These are phyloP conservation scores for Solanum pimpinellifolium DNA, from an alignment of 257 asterid species.

Conservation along the genomic window DNA sequence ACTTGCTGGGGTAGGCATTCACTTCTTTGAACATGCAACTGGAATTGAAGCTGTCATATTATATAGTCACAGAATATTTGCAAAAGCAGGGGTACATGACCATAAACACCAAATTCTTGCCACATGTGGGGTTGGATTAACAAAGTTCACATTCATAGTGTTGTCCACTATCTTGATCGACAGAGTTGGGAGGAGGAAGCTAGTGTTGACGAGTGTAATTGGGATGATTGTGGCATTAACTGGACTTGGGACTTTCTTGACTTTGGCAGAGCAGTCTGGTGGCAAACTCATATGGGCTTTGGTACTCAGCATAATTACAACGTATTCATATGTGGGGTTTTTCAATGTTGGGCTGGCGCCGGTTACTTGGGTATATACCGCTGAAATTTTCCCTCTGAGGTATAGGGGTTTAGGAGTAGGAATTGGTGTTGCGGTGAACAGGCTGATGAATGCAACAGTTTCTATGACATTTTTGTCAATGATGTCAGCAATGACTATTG, in stretches of 20 bases:
- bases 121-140: constrained; percentile 47
- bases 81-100: constrained; percentile 39
- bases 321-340: constrained; percentile 35
- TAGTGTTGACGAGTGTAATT: constrained; percentile 30
- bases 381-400: constrained; percentile 54
- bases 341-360: constrained; percentile 69
- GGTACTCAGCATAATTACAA: constrained; percentile 37
- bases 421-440: constrained; percentile 51
- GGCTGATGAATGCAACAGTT: constrained; percentile 65
- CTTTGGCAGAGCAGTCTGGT: constrained; percentile 26
- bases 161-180: constrained; percentile 43
- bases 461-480: constrained; percentile 56
- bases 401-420: constrained; percentile 58
- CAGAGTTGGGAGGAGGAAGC: constrained; percentile 43
- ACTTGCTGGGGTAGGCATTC: constrained; percentile 48
- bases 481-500: constrained; percentile 37
- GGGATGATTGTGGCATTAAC: constrained; percentile 47
- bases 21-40: constrained; percentile 66
- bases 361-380: constrained; percentile 67
- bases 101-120: constrained; percentile 31
- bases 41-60: constrained; percentile 56
- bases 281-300: constrained; percentile 31
- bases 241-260: constrained; percentile 44
- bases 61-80: constrained; percentile 49
- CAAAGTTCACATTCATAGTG: constrained; percentile 36